Percentiles rank a stretch among this genome's conserved stretches.
phyloP scores from a whole-genome alignment of 2,329 filamentous ascomycete species.

The Thermothelomyces thermophilus region DNA sequence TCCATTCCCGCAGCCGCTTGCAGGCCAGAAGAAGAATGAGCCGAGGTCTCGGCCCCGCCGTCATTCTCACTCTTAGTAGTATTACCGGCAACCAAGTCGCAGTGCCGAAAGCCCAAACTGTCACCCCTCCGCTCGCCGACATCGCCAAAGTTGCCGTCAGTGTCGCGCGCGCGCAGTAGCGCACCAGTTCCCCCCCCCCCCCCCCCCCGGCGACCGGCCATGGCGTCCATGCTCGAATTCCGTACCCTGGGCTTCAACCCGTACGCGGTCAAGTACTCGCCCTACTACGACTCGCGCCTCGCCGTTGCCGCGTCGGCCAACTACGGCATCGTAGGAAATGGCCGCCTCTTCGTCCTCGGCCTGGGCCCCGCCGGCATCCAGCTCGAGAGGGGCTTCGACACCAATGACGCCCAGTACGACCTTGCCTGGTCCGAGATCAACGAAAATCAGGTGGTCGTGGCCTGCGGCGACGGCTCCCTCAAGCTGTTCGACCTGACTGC shows the following conservation, averaged over 20 bases:
- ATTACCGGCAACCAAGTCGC: not conserved
- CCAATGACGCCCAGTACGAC: conserved; percentile 94
- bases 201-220: conserved; percentile 18
- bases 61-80: not conserved
- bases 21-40: conserved; percentile 13
- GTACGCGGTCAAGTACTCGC: conserved; percentile 96
- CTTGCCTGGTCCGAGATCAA: conserved; percentile 92
- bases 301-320: conserved; percentile 89
- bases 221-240: conserved; percentile 77
- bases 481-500: conserved; percentile 87
- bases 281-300: conserved; percentile 92
- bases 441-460: conserved; percentile 86
- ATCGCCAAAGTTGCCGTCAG: not conserved
- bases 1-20: not conserved
- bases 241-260: conserved; percentile 91
- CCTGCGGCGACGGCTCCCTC: conserved; percentile 86
- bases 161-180: conserved; percentile 6
- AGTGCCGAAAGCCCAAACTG: not conserved
- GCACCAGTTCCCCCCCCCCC: not conserved
- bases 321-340: conserved; percentile 95
- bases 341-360: conserved; percentile 75
- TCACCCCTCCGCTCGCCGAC: not conserved
- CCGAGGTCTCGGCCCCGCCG: conserved; percentile 20
- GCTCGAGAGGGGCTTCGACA: conserved; percentile 88
- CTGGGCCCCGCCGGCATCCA: conserved; percentile 78